A percentile compares a stretch with the other conserved stretches of the same genome.
These are phyloP conservation scores for Sordariomycetes sp. DNA, from an alignment of 2,329 filamentous ascomycete species.

Conservation along the genomic window DNA sequence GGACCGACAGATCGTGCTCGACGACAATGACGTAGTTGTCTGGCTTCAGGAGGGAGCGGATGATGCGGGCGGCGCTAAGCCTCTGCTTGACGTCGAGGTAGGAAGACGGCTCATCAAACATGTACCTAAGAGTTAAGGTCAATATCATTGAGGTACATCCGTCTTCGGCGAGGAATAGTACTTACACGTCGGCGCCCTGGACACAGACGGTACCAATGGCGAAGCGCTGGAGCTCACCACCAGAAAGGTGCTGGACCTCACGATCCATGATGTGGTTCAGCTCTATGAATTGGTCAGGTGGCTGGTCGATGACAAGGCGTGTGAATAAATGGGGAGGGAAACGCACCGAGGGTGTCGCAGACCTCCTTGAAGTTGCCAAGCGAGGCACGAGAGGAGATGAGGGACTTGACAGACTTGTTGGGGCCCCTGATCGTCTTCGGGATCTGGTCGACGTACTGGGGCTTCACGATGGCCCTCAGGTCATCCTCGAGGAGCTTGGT, in stretches of 20 bases:
- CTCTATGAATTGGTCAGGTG: conserved; percentile 33
- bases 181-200: conserved; percentile 72
- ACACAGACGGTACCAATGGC: conserved; percentile 94
- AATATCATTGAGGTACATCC: conserved; percentile 16
- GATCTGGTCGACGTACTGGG: conserved; percentile 98
- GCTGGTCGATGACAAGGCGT: neutral
- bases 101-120: conserved; percentile 99
- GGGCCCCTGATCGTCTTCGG: conserved; percentile 78
- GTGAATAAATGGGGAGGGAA: neutral
- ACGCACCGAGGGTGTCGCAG: conserved; percentile 49
- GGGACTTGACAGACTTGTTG: conserved; percentile 63
- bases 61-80: conserved; percentile 81
- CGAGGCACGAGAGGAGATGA: conserved; percentile 65
- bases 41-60: conserved; percentile 76
- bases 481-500: conserved; percentile 96
- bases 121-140: conserved; percentile 45
- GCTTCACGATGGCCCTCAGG: conserved; percentile 95
- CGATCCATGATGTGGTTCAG: conserved; percentile 82
- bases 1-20: conserved; percentile 96
- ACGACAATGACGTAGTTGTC: conserved; percentile 97
- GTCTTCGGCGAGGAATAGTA: neutral
- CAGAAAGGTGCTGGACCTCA: conserved; percentile 80
- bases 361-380: conserved; percentile 75
- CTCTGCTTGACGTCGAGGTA: conserved; percentile 99
- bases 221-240: conserved; percentile 96